Evolutionary conservation across 2,329 filamentous ascomycete genomes (phyloP).

Genomic region (Aspergillus sp.): DNA sequence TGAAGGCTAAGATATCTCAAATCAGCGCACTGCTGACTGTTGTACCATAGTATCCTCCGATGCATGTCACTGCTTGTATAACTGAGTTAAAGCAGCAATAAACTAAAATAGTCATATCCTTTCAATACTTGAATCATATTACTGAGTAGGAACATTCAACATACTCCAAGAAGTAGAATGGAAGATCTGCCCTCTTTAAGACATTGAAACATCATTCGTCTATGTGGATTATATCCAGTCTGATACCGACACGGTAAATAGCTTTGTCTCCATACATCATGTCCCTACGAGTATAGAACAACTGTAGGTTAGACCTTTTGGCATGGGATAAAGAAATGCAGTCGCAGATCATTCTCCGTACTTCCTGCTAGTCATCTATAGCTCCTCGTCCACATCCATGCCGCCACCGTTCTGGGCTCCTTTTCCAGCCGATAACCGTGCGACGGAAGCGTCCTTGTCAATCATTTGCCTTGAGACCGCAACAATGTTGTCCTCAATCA

Average conservation of each 20-base stretch:
- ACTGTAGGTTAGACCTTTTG: background rate
- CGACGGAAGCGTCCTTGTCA: conserved; percentile 95
- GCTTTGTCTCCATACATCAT: conserved; percentile 1
- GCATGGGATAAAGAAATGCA: no score
- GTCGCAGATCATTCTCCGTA: no score
- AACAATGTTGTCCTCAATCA: conserved; percentile 99
- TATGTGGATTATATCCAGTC: background rate
- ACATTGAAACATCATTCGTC: conserved; percentile 2
- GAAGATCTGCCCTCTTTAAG: background rate
- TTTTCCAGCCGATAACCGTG: conserved; percentile 51
- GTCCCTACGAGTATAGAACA: background rate
- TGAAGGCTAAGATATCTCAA: no score
- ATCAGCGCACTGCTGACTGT: no score
- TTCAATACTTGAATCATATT: no score
- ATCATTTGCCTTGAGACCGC: conserved; percentile 99
- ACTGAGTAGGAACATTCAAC: no score
- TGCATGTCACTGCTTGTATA: no score
- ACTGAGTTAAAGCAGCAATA: no score
- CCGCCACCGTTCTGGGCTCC: conserved; percentile 43
- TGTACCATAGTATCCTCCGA: no score
- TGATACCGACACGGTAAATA: background rate
- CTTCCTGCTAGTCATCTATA: conserved; percentile 24
- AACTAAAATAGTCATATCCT: no score
- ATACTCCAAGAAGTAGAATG: no score
- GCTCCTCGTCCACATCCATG: conserved; percentile 67